phyloP scores from a whole-genome alignment of 805 yeast species.

The Wickerhamiella nectarea region DNA sequence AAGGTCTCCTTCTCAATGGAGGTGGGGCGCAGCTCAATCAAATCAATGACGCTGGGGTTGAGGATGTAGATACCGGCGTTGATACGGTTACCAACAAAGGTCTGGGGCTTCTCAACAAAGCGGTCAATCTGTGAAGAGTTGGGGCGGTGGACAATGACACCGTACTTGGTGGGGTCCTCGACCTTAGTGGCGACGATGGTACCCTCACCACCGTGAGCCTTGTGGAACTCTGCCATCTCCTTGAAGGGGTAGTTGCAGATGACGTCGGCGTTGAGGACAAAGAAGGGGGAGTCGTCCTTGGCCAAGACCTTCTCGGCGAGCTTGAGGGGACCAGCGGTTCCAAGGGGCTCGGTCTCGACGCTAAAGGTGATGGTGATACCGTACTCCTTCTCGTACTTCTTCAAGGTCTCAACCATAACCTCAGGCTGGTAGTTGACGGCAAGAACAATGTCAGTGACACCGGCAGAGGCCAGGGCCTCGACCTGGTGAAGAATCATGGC shows the following conservation, averaged over 20 bases:
- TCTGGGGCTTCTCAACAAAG: conserved; percentile 98
- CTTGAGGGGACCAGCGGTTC: conserved; percentile 98
- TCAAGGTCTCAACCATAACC: conserved; percentile 90
- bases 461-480: conserved; percentile 95
- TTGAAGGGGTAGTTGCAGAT: conserved; percentile 96
- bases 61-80: conserved; percentile 97
- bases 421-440: conserved; percentile 99
- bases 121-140: conserved; percentile 93
- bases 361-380: conserved; percentile 93
- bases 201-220: conserved; percentile 92
- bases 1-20: conserved; percentile 99
- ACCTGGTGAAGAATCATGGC: conserved; percentile 99
- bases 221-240: conserved; percentile 86
- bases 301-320: conserved; percentile 87
- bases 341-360: conserved; percentile 98
- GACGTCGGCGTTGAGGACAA: conserved; percentile 95
- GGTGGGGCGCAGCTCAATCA: conserved; percentile 96
- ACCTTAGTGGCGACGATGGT: conserved; percentile 99
- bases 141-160: conserved; percentile 96
- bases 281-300: conserved; percentile 93
- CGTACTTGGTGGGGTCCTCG: conserved; percentile 98
- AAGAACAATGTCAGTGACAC: conserved; percentile 94
- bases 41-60: conserved; percentile 93
- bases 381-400: conserved; percentile 87
- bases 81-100: conserved; percentile 98